Base-by-base conservation (phyloP, 306 rosid genomes). In the Corylus avellana region DNA sequence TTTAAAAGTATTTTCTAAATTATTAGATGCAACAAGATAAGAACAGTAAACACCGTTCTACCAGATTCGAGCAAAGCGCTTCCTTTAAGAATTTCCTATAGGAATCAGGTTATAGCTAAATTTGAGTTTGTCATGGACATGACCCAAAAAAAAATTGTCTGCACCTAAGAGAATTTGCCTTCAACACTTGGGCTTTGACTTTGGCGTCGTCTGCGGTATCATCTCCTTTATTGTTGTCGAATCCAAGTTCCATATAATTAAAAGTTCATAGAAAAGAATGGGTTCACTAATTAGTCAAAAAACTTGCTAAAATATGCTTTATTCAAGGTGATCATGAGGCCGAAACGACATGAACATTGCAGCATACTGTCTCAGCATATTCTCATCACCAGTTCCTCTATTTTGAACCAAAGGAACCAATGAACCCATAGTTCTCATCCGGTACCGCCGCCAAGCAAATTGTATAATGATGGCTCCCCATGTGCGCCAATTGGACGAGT, bases 251-350 rank as follows among this genome's bases (percentile, higher is more conserved):
- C 46, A 42, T 5, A 42, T 4, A 42, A 4, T 42, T 42, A 4
- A 42, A 42, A 42, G 27, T 25, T 29, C 14, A 18, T 1, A 56
- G 8, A 56, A 56, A 17, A 56, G 9, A 56, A 25, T 47, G 10
- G 51, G 8, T 48, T 42, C 46, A 48, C 12, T 9, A 59, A 25
- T 59, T 59, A 12, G 37, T 25, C 12, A 59, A 37, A 25, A 25
- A 59, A 1, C 39, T 11, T 39, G 78, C 29, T 13, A 13, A 35
- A 11, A 8, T 20, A 4, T 25, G 35, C 32, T 6, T 37, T 59
- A 85, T 51, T 85, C 84, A 39, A 79, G 80, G 71, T 82, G 88
- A 74, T 85, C 88, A 35, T 82, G 83, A 22, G 88, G 88, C 74
- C 66, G 63, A 13, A 78, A 9, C 4, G 88, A 79, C 55, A 82